Base-by-base conservation (phyloP, 1,284 basidiomycete species). In the Fomitopsis palustris region DNA sequence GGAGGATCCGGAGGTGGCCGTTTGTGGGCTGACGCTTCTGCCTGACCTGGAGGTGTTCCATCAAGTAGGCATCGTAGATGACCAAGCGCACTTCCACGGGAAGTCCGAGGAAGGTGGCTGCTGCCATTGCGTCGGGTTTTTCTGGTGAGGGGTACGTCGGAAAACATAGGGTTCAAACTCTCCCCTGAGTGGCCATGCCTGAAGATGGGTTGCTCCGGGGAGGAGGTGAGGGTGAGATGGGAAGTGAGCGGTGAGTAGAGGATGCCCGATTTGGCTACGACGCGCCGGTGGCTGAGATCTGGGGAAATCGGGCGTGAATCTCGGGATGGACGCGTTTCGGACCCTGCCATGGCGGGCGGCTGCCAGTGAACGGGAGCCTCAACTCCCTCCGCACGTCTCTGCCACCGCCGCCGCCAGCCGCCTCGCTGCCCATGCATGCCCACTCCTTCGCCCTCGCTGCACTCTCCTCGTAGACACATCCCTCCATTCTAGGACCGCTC, bases 51-150 rank as follows among this genome's bases (percentile, higher is more conserved):
- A 62, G 68, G 39, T 72, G 69, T 17, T 67, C 66, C 4, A 57
- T 55, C 56, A 78, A 67, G 61, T 71, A 66, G 38, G 60, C 42
- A 0, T 70, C 64, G 65, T 77, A 78, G 31, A 79, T 66, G 42
- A 65, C 37, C 42, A 77, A 64, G 55, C 76, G 78, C 4, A 79
- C 43, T 58, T 77, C 77, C 51, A 69, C 52, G 8, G 77, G 77
- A 3, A 79, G 56, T 16, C 59, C 61, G 37, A 76, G 66, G 31
- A 76, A 69, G 35, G 61, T 62, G 49, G 56, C 39, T 14, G 55
- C 27, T 19, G 61, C 56, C 64, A 67, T 64, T 27, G 53, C 49
- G 25, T 27, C 25, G 25, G 29, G 25, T 21, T 16, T n/a, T 27
- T n/a, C 23, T 31, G 25, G 27, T 53, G 17, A 25, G 3, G n/a